Percentiles rank a stretch among this genome's conserved stretches.
These are phyloP conservation scores for Tetrapisispora arboricola DNA, from an alignment of 805 yeast species.

Conservation along the genomic window DNA sequence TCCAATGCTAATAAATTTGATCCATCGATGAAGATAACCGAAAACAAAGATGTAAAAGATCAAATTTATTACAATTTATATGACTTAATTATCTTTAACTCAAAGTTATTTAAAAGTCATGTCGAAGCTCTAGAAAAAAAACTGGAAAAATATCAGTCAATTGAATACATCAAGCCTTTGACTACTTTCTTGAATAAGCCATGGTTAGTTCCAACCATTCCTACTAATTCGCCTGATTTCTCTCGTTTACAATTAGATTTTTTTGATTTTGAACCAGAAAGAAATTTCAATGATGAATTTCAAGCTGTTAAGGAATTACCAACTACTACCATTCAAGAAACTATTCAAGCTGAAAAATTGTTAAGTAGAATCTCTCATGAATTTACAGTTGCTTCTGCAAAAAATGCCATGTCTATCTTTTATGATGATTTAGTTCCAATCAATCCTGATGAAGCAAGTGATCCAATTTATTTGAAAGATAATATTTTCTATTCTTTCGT, in stretches of 20 bases:
- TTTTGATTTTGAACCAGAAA: slow-evolving; percentile 29
- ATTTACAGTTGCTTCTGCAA: slow-evolving; percentile 63
- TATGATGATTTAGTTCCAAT: slow-evolving; percentile 66
- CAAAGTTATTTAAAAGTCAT: slow-evolving; percentile 50
- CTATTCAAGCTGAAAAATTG: slow-evolving; percentile 66
- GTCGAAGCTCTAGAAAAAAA: slow-evolving; percentile 42
- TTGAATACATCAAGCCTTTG: slow-evolving; percentile 51
- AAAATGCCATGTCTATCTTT: slow-evolving; percentile 69
- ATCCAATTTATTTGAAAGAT: slow-evolving; percentile 64
- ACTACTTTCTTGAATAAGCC: slow-evolving; percentile 57
- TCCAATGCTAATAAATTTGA: slow-evolving; percentile 62
- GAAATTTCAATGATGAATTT: slow-evolving; percentile 87
- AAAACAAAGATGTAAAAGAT: slow-evolving; percentile 10
- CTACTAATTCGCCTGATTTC: slow-evolving; percentile 39
- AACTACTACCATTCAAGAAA: slow-evolving; percentile 45
- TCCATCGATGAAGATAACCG: slow-evolving; percentile 38
- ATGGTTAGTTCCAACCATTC: slow-evolving; percentile 46
- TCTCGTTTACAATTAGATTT: slow-evolving; percentile 45
- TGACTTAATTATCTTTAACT: slow-evolving; percentile 51
- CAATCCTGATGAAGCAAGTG: slow-evolving; percentile 64
- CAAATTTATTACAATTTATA: slow-evolving; percentile 37
- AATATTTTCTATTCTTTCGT: slow-evolving; percentile 84
- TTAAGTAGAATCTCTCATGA: slow-evolving; percentile 63
- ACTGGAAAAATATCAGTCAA: slow-evolving; percentile 37
- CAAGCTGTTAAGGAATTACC: slow-evolving; percentile 75